Base-by-base conservation (phyloP, 2,329 filamentous ascomycete genomes). In the Dothiorella sarmentorum region DNA sequence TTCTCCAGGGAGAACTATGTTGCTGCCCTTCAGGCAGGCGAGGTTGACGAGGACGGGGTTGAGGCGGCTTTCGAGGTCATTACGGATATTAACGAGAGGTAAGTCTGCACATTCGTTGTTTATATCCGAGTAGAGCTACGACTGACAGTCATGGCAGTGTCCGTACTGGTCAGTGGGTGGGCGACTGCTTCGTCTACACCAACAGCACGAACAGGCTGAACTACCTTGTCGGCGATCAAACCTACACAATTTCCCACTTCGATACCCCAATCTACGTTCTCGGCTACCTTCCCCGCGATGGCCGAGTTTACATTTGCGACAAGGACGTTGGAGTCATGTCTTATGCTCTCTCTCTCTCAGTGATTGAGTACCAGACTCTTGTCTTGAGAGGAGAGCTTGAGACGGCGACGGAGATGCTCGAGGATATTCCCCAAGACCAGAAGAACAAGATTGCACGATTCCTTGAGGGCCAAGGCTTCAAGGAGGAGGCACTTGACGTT, bases 121-220 rank as follows among this genome's bases (percentile, higher is more conserved):
- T 15, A 11, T 17, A 11, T 49, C 20, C 61, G 72, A 67, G 68
- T 66, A 7, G 20, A 42, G 22, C 24, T 4, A 11, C 18, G 3
- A 20, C 44, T 58, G 6, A 58, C 24, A 18, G 60, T 31, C 44
- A 26, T 15, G 31, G 57, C 62, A 90, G 87, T 63, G 91, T 97
- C 53, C 89, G 90, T 64, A 97, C 93, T 18, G 94, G 93, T 66
- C 90, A 96, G 78, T 99, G 94, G 94, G 90, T 99, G 59, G 94
- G 94, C 62, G 94, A 99, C 78, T 96, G 93, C 79, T 96, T 99
- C 81, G 92, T 97, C 73, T 99, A 97, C 82, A 97, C 94, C 58
- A 97, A 96, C 81, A 89, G 84, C 73, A 96, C 92, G 9, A 97
- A 97, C 80, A 89, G 94, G 62, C 81, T 99, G 61, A 97, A 97